phyloP scores from a whole-genome alignment of 805 yeast genomes.

The Saturnispora sanitii region DNA sequence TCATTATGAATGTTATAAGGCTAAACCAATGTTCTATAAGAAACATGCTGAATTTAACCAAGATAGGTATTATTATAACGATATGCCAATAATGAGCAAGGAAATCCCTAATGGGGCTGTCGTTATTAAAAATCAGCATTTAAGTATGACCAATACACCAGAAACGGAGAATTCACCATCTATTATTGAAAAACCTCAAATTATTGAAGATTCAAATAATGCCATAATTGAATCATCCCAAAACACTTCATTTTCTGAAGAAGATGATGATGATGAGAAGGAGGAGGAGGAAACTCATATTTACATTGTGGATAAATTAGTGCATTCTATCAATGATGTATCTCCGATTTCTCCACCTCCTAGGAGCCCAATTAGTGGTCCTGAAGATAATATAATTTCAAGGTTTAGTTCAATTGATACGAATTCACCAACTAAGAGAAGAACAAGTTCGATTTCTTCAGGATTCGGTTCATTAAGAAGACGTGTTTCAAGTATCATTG shows the following conservation, averaged over 20 bases:
- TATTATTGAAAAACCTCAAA: not conserved
- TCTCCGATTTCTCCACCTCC: too few species aligned
- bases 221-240: not conserved
- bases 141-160: not conserved
- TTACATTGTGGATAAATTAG: not conserved
- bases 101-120: not conserved
- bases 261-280: not conserved
- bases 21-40: constrained; percentile 55
- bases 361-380: not conserved
- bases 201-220: not conserved
- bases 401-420: too few species aligned
- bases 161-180: not conserved
- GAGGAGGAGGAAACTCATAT: not conserved
- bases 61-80: constrained; percentile 19
- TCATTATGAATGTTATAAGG: constrained; percentile 81
- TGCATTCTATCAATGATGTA: too few species aligned
- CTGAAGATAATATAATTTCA: not conserved
- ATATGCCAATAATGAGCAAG: constrained; percentile 12
- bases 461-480: not conserved
- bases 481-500: not conserved
- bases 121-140: too few species aligned
- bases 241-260: not conserved
- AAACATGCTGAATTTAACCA: too few species aligned
- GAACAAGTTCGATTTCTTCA: not conserved
- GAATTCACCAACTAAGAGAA: not conserved